Conservation (phyloP, 768 basidiomycete species). For the Leccinum rimulosum region DNA sequence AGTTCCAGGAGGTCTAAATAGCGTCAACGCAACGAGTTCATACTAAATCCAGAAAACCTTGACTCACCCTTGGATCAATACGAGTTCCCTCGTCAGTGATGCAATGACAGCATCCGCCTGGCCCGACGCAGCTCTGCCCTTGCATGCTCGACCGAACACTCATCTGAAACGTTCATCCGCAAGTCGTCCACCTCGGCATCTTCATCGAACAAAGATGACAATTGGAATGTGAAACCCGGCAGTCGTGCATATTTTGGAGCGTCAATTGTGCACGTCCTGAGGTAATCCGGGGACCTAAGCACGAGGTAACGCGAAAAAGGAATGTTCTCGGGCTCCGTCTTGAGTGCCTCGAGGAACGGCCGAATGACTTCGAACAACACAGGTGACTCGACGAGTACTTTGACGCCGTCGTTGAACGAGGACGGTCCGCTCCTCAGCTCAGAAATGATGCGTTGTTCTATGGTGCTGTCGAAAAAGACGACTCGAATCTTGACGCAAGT, state of each 20-base stretch:
- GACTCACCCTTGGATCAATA: conserved; percentile 69
- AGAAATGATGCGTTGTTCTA: too few species aligned
- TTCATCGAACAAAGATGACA: conserved; percentile 50
- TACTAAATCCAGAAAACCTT: not conserved
- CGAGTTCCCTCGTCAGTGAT: conserved; percentile 55
- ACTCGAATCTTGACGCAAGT: too few species aligned
- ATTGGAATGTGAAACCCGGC: conserved; percentile 55
- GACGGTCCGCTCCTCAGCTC: too few species aligned
- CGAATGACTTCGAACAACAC: too few species aligned
- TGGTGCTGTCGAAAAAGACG: too few species aligned
- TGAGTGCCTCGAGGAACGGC: too few species aligned
- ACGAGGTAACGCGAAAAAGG: conserved; percentile 55
- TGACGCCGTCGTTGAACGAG: too few species aligned
- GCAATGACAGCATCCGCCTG: conserved; percentile 70
- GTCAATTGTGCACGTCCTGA: conserved; percentile 35
- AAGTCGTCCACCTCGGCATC: conserved; percentile 40
- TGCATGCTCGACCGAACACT: conserved; percentile 43
- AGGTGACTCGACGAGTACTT: too few species aligned
- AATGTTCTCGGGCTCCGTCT: too few species aligned
- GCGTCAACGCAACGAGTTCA: not conserved
- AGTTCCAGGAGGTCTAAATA: conserved; percentile 67
- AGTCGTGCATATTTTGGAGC: conserved; percentile 54
- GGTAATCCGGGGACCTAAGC: conserved; percentile 37
- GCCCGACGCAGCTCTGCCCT: conserved; percentile 40
- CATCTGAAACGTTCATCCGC: conserved; percentile 40